phyloP scores from a whole-genome alignment of 352 stramenopile genomes.

The Pilasporangium apinafurcum region DNA sequence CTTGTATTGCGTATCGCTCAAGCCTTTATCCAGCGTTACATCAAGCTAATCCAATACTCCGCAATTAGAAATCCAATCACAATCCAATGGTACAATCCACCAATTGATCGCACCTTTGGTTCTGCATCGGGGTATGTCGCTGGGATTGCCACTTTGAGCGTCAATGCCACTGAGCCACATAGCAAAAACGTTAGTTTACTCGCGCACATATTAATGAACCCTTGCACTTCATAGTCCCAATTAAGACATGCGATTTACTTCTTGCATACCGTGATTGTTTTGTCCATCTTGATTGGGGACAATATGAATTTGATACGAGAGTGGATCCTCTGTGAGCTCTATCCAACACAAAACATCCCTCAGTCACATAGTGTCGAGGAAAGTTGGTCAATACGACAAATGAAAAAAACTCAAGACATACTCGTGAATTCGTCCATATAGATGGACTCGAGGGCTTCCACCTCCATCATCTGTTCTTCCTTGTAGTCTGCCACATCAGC shows the following conservation, averaged over 20 bases:
- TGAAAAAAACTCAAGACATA: slow-evolving; percentile 17
- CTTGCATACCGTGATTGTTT: slow-evolving; percentile 63
- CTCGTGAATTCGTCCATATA: slow-evolving; percentile 88
- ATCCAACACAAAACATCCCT: neutral
- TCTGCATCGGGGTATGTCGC: slow-evolving; percentile 75
- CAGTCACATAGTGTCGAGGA: too few species aligned
- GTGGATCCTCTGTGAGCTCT: slow-evolving; percentile 75
- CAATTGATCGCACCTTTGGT: slow-evolving; percentile 27
- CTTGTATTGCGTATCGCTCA: slow-evolving; percentile 74
- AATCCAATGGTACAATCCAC: neutral
- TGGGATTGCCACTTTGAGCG: slow-evolving; percentile 69
- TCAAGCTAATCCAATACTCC: slow-evolving; percentile 34
- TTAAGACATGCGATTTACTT: neutral
- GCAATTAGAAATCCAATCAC: neutral
- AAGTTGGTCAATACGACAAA: too few species aligned
- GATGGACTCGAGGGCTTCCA: slow-evolving; percentile 85
- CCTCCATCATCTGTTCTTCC: slow-evolving; percentile 86
- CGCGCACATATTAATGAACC: neutral
- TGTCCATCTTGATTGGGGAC: slow-evolving; percentile 81
- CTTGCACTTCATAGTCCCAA: neutral
- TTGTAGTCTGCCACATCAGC: slow-evolving; percentile 61
- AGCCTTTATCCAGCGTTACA: slow-evolving; percentile 67
- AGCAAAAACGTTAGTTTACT: neutral
- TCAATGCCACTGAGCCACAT: slow-evolving; percentile 46
- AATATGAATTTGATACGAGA: slow-evolving; percentile 72